Evolutionary conservation across 371 early-diverging fungal species (phyloP).

Genomic region (Actinomortierella wolfii): DNA sequence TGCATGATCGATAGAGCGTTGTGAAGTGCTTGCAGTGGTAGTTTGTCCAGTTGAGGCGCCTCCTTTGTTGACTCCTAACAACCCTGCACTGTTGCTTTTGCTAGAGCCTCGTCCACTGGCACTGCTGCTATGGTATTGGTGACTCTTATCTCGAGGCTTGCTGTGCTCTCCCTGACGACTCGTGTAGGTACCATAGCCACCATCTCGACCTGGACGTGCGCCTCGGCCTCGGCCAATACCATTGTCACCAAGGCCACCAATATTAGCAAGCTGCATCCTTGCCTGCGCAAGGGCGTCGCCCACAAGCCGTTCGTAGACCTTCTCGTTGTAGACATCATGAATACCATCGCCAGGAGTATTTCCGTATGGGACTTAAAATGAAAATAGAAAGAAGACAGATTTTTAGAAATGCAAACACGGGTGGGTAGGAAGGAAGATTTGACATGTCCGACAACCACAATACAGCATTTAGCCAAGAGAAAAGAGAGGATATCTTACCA

Average conservation of each 20-base stretch:
- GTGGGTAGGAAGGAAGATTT: too few relatives aligned
- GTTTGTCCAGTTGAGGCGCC: too few relatives aligned
- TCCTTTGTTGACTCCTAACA: too few relatives aligned
- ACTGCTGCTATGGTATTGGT: not conserved
- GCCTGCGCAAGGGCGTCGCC: slow-evolving; percentile 52
- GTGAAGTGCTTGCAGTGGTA: too few relatives aligned
- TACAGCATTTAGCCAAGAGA: not conserved
- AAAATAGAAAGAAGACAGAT: not conserved
- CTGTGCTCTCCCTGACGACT: too few relatives aligned
- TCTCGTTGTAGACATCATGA: slow-evolving; percentile 55
- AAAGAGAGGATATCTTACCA: slow-evolving; percentile 16
- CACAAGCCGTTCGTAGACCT: slow-evolving; percentile 48
- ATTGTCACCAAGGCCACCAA: slow-evolving; percentile 12
- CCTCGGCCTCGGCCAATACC: not conserved
- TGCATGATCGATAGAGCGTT: too few relatives aligned
- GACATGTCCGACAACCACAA: too few relatives aligned
- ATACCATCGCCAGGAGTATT: slow-evolving; percentile 55
- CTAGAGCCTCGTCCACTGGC: not conserved
- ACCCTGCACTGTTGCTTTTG: too few relatives aligned
- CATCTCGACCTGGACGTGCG: too few relatives aligned
- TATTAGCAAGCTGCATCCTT: slow-evolving; percentile 29
- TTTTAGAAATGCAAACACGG: not conserved
- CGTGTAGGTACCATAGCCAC: too few relatives aligned
- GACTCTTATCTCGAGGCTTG: too few relatives aligned
- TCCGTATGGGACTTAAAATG: slow-evolving; percentile 24